These are phyloP conservation scores for Alliaria petiolata DNA, from an alignment of 345 rosid genomes.

Conservation along the genomic window DNA sequence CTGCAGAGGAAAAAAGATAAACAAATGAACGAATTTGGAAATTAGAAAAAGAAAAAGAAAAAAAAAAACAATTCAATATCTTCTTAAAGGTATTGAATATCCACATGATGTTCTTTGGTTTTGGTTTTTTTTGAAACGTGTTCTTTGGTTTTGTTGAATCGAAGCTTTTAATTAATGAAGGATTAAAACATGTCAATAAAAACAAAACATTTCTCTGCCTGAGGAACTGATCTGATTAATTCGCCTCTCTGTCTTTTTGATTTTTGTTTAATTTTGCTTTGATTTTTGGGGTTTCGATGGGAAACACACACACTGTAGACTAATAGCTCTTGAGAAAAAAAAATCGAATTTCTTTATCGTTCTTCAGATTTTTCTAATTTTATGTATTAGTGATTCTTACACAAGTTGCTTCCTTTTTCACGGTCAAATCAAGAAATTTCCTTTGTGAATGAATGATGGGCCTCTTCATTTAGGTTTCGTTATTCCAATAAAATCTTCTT, in stretches of 20 bases:
- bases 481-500: slow-evolving; percentile 4
- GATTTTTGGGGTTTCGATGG: not conserved
- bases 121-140: not conserved
- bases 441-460: slow-evolving; percentile 7
- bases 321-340: not conserved
- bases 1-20: not conserved
- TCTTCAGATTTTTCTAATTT: slow-evolving; percentile 19
- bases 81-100: not conserved
- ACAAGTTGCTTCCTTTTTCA: slow-evolving; percentile 24
- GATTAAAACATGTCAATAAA: not conserved
- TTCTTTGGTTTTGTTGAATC: too few relatives aligned
- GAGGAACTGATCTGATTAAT: not conserved
- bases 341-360: not conserved
- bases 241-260: not conserved
- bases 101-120: slow-evolving; percentile 3
- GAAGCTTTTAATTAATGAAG: not conserved
- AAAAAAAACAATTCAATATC: not conserved
- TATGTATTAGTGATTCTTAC: not conserved
- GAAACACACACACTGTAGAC: slow-evolving; percentile 18
- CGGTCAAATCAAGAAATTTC: slow-evolving; percentile 8
- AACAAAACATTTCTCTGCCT: not conserved
- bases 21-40: not conserved
- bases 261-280: not conserved
- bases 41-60: not conserved
- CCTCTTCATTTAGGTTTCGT: slow-evolving; percentile 10